These are phyloP conservation scores for Pisolithus marmoratus DNA, from an alignment of 768 basidiomycete species.

Conservation along the genomic window DNA sequence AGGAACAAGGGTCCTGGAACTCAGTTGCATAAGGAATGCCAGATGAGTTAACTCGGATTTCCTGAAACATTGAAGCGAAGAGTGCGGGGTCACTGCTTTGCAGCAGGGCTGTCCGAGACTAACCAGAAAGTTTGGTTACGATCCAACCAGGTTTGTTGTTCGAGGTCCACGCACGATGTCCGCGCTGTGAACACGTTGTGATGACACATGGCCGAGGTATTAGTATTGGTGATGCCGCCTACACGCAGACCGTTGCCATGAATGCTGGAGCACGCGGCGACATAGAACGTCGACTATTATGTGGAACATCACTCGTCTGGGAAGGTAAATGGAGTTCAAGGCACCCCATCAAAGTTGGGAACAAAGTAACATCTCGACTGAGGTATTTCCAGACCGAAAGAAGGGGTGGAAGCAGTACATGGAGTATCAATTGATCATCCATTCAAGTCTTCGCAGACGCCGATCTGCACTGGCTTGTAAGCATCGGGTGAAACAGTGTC, in stretches of 20 bases:
- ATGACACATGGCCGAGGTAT: neutral
- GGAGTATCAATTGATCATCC: too few species aligned
- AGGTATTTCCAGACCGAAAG: too few species aligned
- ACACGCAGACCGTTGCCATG: neutral
- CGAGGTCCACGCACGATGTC: neutral
- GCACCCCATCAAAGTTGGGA: neutral
- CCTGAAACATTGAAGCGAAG: constrained; percentile 11
- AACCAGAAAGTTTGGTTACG: too few species aligned
- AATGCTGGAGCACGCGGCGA: neutral
- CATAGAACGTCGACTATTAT: neutral
- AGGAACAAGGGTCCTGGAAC: constrained; percentile 18
- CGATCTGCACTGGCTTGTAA: too few species aligned
- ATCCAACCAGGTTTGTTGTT: neutral
- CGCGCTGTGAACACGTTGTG: neutral
- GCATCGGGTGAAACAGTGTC: too few species aligned
- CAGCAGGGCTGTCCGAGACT: neutral
- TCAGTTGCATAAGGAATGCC: constrained; percentile 26
- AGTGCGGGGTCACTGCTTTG: neutral
- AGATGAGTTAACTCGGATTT: constrained; percentile 26
- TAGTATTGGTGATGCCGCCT: neutral
- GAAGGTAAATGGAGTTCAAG: neutral
- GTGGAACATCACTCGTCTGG: neutral
- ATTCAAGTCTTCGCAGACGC: too few species aligned
- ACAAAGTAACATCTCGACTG: too few species aligned
- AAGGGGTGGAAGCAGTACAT: too few species aligned